Evolutionary conservation across 129 eudicot genomes (phyloP).

Genomic region (Apium graveolens): DNA sequence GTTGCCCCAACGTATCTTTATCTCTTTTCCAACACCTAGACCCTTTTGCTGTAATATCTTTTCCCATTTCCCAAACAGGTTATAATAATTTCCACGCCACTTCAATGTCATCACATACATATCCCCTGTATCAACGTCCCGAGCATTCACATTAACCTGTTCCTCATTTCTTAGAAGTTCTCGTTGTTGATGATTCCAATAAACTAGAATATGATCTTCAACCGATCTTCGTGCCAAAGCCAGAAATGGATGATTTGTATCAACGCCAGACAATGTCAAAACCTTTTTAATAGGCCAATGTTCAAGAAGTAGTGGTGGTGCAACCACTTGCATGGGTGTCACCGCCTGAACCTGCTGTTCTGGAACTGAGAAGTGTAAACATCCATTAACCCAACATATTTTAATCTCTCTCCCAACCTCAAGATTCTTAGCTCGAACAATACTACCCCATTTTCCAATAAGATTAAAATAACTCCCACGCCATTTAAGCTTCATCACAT

Average conservation of each 20-base stretch:
- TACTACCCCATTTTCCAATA: conserved; percentile 75
- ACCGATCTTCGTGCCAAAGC: conserved; percentile 72
- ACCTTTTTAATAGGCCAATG: conserved; percentile 82
- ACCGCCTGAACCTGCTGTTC: conserved; percentile 39
- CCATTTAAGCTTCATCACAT: conserved; percentile 74
- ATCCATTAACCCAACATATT: conserved; percentile 59
- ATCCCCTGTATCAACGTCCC: conserved; percentile 72
- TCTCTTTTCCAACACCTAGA: conserved; percentile 72
- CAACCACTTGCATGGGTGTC: conserved; percentile 42
- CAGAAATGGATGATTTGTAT: conserved; percentile 65
- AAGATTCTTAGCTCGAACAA: conserved; percentile 69
- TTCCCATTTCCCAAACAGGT: conserved; percentile 79
- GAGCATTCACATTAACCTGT: conserved; percentile 56
- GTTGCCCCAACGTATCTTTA: conserved; percentile 67
- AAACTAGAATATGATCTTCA: conserved; percentile 75
- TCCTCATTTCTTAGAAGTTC: conserved; percentile 67
- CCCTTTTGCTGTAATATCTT: conserved; percentile 66
- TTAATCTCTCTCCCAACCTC: conserved; percentile 68
- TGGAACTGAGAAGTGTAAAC: conserved; percentile 73
- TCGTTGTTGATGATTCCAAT: conserved; percentile 56
- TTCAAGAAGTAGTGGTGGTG: conserved; percentile 42
- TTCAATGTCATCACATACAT: conserved; percentile 64
- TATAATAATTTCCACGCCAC: conserved; percentile 79
- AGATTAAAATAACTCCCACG: conserved; percentile 77
- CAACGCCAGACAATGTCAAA: conserved; percentile 66